Conservation (phyloP, 2,329 filamentous ascomycete species). For the Rutstroemia sp. region DNA sequence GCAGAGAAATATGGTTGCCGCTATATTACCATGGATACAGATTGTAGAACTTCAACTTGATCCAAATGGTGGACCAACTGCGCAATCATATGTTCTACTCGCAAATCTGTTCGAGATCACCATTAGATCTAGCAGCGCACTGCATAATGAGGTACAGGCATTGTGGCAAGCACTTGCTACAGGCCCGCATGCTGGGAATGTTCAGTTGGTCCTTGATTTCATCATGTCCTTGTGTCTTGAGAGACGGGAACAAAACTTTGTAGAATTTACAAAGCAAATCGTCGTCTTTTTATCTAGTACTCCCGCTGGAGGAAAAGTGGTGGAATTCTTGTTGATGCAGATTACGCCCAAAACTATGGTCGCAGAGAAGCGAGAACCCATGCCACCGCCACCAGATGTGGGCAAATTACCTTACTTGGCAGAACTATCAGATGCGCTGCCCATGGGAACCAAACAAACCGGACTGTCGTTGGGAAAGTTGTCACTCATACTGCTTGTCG, state of each 20-base stretch:
- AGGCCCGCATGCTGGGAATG: conserved; percentile 86
- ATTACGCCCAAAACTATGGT: conserved; percentile 97
- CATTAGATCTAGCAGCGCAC: conserved; percentile 75
- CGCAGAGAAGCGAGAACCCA: conserved; percentile 68
- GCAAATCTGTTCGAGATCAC: conserved; percentile 96
- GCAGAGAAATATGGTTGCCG: conserved; percentile 89
- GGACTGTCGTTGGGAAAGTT: conserved; percentile 90
- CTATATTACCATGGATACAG: conserved; percentile 93
- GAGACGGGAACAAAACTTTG: conserved; percentile 92
- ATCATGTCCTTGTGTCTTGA: conserved; percentile 93
- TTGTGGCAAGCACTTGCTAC: conserved; percentile 95
- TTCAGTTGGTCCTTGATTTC: conserved; percentile 89
- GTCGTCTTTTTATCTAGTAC: conserved; percentile 92
- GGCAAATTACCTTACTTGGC: conserved; percentile 79
- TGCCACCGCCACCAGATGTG: conserved; percentile 65
- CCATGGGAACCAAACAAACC: conserved; percentile 83
- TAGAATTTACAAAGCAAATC: conserved; percentile 96
- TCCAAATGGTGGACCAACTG: conserved; percentile 82
- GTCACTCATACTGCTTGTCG: conserved; percentile 86
- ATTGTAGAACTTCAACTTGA: conserved; percentile 88
- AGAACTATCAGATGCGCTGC: conserved; percentile 70
- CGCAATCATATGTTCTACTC: conserved; percentile 87
- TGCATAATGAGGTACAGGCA: conserved; percentile 96
- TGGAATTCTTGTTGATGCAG: conserved; percentile 87
- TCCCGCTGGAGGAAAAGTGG: conserved; percentile 77